These are phyloP conservation scores for Cryptosporidium ryanae DNA, from an alignment of 169 alveolate genomes.

Conservation along the genomic window DNA sequence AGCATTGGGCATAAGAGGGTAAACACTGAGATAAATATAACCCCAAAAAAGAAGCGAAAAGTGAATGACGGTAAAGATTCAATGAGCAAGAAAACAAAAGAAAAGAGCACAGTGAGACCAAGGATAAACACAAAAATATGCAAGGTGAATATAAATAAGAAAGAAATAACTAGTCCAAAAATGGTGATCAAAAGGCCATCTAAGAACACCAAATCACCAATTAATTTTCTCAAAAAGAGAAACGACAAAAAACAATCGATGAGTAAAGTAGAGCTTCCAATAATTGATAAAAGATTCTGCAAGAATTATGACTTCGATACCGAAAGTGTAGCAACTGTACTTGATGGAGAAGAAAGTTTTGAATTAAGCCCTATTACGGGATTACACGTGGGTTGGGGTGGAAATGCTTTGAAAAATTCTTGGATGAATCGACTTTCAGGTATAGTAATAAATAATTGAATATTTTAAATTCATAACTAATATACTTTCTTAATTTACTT, in stretches of 20 bases:
- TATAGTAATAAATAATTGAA: slow-evolving; percentile 40
- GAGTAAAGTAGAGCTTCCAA: too few species aligned
- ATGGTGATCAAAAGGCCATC: neutral
- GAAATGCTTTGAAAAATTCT: slow-evolving; percentile 4
- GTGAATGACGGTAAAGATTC: neutral
- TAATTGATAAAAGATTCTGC: neutral
- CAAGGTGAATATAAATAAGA: neutral
- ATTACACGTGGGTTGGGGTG: slow-evolving; percentile 71
- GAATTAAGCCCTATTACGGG: slow-evolving; percentile 36
- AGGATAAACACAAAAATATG: neutral
- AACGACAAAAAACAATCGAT: neutral
- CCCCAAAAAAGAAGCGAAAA: neutral
- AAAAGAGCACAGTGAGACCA: neutral
- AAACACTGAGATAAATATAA: neutral
- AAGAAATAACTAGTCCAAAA: neutral
- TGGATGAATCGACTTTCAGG: slow-evolving; percentile 31
- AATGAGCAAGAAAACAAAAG: neutral
- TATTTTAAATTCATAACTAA: neutral
- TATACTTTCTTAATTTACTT: neutral
- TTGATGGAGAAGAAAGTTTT: slow-evolving; percentile 64
- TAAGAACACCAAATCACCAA: neutral
- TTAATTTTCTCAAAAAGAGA: neutral
- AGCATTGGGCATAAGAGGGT: neutral
- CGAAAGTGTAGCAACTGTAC: slow-evolving; percentile 64
- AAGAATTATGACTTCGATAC: slow-evolving; percentile 7